Base-by-base conservation (phyloP, 73 alveolate genomes). In the Paramecium primaurelia region DNA sequence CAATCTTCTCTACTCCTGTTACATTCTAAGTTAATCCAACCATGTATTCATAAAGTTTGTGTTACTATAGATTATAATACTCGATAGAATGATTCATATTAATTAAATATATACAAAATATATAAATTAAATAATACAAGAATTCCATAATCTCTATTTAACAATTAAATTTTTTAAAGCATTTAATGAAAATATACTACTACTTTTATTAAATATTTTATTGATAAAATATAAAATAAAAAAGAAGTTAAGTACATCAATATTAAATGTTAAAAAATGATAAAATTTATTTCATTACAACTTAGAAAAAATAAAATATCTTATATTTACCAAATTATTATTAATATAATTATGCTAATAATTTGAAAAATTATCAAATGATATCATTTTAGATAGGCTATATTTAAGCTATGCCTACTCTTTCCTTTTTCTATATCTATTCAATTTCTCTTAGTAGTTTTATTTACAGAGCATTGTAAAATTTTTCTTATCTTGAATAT, bases 21-120 rank as follows among this genome's bases (percentile, higher is more conserved):
- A 80, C 91, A 45, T 49, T 80, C 77, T 80, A 44, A 45, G 91
- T 80, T n/a, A 49, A 47, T 8, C 75, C 75, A 25, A 80, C 71
- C 73, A 80, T 40, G 45, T 80, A 80, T 47, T 42, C 44, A 49
- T 80, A 80, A 2, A 80, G 14, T 8, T 80, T 25, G 47, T 80
- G 64, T 25, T 80, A 47, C 36, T 42, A 18, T 4, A 38, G 71
- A 34, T 42, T 26, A 25, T 8, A 80, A 54, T 80, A 80, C 20
- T 80, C 91, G 12, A 80, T 80, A 8, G 91, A 45, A 25, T 80
- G 75, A 47, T 80, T 80, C 91, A 80, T 80, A 20, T 54, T 22
- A 54, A 18, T 54, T 54, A 54, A 54, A 54, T 54, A 54, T 54
- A 54, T 54, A 47, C 59, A 34, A 40, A 54, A 54, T 18, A 54